phyloP scores from a whole-genome alignment of 139 green algal genomes.

The Auxenochlorella pyrenoidosa region DNA sequence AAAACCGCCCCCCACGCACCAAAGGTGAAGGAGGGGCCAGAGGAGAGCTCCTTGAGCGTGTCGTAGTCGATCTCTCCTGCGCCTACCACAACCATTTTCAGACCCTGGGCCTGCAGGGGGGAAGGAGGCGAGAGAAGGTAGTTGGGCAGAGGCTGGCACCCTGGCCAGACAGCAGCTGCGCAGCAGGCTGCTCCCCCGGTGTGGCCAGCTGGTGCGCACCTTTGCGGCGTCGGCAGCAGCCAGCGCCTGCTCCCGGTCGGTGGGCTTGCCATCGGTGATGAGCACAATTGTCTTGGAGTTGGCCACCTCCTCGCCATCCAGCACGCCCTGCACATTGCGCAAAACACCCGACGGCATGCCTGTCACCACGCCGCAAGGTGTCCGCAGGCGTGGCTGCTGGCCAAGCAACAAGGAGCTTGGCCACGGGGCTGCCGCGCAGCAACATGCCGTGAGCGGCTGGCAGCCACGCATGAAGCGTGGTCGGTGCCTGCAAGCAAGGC shows the following conservation, averaged over 20 bases:
- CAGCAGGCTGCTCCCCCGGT: too few relatives aligned
- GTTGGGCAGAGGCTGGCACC: too few relatives aligned
- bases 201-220: neutral
- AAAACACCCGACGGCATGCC: too few relatives aligned
- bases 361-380: too few relatives aligned
- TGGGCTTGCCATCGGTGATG: constrained; percentile 22
- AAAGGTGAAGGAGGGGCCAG: neutral
- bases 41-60: constrained; percentile 4
- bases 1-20: neutral
- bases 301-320: neutral
- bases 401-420: too few relatives aligned
- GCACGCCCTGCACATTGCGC: neutral
- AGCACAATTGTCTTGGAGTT: constrained; percentile 10
- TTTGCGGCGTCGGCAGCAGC: neutral
- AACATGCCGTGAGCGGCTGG: too few relatives aligned
- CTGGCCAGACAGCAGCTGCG: neutral
- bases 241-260: neutral
- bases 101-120: neutral
- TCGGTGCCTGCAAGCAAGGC: neutral
- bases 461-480: too few relatives aligned
- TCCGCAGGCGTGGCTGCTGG: too few relatives aligned
- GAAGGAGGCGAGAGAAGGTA: too few relatives aligned
- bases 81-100: constrained; percentile 18
- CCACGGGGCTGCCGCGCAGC: too few relatives aligned
- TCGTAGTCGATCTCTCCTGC: constrained; percentile 22